Evolutionary conservation across 306 rosid species (phyloP).

Genomic region (Prinsepia uniflora): DNA sequence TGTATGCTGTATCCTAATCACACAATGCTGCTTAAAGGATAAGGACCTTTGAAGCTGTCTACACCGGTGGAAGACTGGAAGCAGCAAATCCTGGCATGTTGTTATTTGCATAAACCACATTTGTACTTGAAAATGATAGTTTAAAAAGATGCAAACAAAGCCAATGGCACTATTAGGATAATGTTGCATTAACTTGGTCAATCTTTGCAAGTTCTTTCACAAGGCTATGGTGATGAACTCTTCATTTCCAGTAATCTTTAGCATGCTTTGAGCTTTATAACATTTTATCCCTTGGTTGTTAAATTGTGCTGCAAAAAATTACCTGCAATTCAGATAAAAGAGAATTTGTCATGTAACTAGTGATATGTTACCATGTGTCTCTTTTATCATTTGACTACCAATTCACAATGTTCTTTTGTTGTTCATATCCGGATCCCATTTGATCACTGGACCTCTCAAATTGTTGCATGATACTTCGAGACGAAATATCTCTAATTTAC

Average conservation of each 20-base stretch:
- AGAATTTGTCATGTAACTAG: no score
- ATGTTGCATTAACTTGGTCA: background rate
- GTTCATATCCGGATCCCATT: background rate
- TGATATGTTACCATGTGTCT: no score
- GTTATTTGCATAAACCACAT: background rate
- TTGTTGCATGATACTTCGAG: no score
- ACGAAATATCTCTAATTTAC: no score
- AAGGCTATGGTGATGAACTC: no score
- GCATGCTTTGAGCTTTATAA: background rate
- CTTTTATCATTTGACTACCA: no score
- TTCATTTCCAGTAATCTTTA: background rate
- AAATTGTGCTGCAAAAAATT: no score
- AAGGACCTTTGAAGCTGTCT: background rate
- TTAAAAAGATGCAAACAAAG: background rate
- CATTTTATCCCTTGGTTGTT: background rate
- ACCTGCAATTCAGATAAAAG: no score
- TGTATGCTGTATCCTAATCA: background rate
- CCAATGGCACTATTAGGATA: background rate
- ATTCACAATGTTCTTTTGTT: no score
- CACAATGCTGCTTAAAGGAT: background rate
- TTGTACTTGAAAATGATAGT: background rate
- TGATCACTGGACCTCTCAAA: background rate
- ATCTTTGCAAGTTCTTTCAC: background rate
- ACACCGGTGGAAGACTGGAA: background rate
- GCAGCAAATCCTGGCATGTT: slow-evolving; percentile 2